Conservation (phyloP, 2,329 filamentous ascomycete species). For the Alternaria hordeiaustralica region DNA sequence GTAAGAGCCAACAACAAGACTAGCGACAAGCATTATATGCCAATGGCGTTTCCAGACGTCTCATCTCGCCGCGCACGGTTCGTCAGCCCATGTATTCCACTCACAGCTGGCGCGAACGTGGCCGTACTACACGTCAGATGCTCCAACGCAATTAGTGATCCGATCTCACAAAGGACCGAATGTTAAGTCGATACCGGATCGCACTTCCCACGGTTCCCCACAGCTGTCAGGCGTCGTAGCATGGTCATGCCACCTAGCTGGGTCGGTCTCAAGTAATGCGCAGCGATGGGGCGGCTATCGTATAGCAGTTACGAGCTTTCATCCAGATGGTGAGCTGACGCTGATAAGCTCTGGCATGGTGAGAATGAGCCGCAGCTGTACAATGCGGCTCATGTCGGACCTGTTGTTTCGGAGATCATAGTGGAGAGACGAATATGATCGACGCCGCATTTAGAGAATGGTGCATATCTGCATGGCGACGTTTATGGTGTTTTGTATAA, state of each 20-base stretch:
- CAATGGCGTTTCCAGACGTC: neutral
- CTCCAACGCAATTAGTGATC: constrained; percentile 1
- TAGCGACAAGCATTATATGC: neutral
- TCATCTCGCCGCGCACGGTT: neutral
- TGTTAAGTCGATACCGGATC: neutral
- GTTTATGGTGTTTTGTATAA: constrained; percentile 1
- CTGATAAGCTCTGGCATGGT: neutral
- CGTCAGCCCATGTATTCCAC: neutral
- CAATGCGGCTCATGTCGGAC: neutral
- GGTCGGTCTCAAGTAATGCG: neutral
- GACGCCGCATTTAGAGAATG: neutral
- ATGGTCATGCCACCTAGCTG: neutral
- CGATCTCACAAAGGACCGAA: constrained; percentile 2
- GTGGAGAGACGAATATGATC: constrained; percentile 11
- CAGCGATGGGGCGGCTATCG: neutral
- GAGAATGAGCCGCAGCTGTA: neutral
- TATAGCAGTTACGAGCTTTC: neutral
- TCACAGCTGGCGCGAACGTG: neutral
- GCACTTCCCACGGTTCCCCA: constrained; percentile 15
- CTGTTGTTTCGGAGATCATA: constrained; percentile 8
- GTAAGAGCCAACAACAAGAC: neutral
- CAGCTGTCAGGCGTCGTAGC: neutral
- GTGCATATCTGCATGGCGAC: neutral
- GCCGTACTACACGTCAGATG: neutral
- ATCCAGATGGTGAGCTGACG: neutral